Base-by-base conservation (phyloP, 2,329 filamentous ascomycete genomes). In the Aspergillus latus region DNA sequence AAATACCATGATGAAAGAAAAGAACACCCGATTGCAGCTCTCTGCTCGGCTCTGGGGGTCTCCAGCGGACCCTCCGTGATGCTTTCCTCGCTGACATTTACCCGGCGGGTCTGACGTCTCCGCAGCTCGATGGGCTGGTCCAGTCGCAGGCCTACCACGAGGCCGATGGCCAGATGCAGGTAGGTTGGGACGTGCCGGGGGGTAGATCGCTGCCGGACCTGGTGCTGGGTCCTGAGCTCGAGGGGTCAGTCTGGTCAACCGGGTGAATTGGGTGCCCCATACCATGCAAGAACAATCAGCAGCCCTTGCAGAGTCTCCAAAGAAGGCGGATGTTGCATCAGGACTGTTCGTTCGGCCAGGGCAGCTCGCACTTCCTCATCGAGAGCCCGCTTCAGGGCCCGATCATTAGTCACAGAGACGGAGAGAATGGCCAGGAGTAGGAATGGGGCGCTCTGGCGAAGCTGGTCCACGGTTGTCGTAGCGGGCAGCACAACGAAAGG, bases 1-100 rank as follows among this genome's bases (percentile, higher is more conserved):
- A 21, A 21, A 21, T 21, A 77, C 76, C 71, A 69, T 4, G 75
- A 76, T 9, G 74, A 73, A 10, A 79, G 62, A 57, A 76, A 77
- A 58, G 75, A 80, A 29, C 75, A 72, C 3, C 76, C 78, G 3
- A 74, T 72, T 10, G 77, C 68, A 2, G 77, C 76, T 46, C 77
- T 70, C 50, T 77, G 73, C 52, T 77, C 76, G 28, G 78, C 77
- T 13, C 34, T 13, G 15, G 13, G 61, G 54, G 2, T 71, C 68
- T 66, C 68, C 71, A 11, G 61, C 58, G 48, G 49, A 56, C 52
- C 55, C 28, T 16, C 32, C n/a, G 15, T 15, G 9, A 30, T 50
- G 45, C 9, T 4, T 50, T 21, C 36, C 9, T 52, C 39, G 32
- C 48, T 8, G 7, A 54, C 21, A 5, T 44, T 68, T 9, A 60